Evolutionary conservation across 805 yeast genomes (phyloP).

Genomic region (Kazachstania bromeliacearum): DNA sequence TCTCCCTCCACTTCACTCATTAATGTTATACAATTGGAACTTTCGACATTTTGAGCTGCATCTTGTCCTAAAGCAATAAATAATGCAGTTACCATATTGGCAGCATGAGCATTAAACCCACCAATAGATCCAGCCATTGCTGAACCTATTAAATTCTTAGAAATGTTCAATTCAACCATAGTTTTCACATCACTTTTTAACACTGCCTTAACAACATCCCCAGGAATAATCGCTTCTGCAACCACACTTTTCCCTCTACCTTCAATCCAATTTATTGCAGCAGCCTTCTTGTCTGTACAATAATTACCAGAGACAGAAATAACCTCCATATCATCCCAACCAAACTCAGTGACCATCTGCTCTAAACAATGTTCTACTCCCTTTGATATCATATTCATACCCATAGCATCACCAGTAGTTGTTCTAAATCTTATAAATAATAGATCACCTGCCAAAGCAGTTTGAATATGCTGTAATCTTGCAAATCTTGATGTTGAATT

Average conservation of each 20-base stretch:
- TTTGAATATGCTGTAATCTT: constrained; percentile 78
- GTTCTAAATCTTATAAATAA: constrained; percentile 89
- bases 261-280: constrained; percentile 98
- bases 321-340: constrained; percentile 89
- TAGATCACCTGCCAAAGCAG: constrained; percentile 89
- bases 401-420: constrained; percentile 99
- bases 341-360: constrained; percentile 77
- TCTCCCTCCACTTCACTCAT: constrained; percentile 81
- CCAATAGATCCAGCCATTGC: constrained; percentile 99
- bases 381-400: constrained; percentile 99
- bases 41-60: constrained; percentile 98
- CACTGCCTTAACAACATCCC: constrained; percentile 66
- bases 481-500: constrained; percentile 97
- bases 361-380: constrained; percentile 87
- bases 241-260: constrained; percentile 98
- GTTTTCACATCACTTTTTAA: constrained; percentile 90
- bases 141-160: constrained; percentile 88
- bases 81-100: constrained; percentile 90
- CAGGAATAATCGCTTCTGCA: constrained; percentile 89
- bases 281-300: constrained; percentile 96
- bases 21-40: constrained; percentile 92
- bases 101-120: constrained; percentile 97
- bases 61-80: constrained; percentile 96
- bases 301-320: constrained; percentile 94
- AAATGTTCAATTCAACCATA: constrained; percentile 76